Conservation (phyloP, 352 stramenopile genomes). For the Pythium graminicola region DNA sequence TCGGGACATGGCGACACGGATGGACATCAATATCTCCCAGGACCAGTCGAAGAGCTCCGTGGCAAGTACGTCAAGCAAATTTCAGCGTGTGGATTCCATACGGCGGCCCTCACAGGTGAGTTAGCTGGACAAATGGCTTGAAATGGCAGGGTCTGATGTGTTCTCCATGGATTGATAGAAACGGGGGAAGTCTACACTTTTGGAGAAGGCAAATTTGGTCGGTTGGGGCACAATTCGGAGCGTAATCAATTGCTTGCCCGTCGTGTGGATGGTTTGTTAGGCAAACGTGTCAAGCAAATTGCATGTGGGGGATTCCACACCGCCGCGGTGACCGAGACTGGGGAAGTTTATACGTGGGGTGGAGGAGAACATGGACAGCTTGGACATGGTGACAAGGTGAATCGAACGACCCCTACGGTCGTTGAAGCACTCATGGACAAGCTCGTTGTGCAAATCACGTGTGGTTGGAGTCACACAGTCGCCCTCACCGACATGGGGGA, state of each 20-base stretch:
- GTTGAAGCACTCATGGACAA: slow-evolving; percentile 87
- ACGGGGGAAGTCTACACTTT: slow-evolving; percentile 92
- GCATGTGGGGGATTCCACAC: slow-evolving; percentile 86
- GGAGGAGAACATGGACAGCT: slow-evolving; percentile 92
- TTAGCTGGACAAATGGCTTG: background rate
- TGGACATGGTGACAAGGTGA: slow-evolving; percentile 96
- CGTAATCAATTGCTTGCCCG: slow-evolving; percentile 70
- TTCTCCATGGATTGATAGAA: slow-evolving; percentile 29
- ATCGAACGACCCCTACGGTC: slow-evolving; percentile 90
- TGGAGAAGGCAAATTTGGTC: slow-evolving; percentile 88
- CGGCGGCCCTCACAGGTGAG: slow-evolving; percentile 59
- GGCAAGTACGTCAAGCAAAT: slow-evolving; percentile 87
- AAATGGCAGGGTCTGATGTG: background rate
- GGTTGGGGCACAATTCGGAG: slow-evolving; percentile 79
- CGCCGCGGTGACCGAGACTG: slow-evolving; percentile 75
- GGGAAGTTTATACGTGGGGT: slow-evolving; percentile 86
- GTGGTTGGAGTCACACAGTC: slow-evolving; percentile 94
- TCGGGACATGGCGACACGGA: slow-evolving; percentile 92
- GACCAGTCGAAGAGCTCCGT: slow-evolving; percentile 83
- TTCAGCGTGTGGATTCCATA: slow-evolving; percentile 84
- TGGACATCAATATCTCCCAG: slow-evolving; percentile 93
- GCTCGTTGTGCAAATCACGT: slow-evolving; percentile 93
- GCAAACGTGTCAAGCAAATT: slow-evolving; percentile 82
- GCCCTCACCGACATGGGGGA: slow-evolving; percentile 89
- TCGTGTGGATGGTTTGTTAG: slow-evolving; percentile 59